Conservation (phyloP, 805 yeast species). For the Pachysolen tannophilus region DNA sequence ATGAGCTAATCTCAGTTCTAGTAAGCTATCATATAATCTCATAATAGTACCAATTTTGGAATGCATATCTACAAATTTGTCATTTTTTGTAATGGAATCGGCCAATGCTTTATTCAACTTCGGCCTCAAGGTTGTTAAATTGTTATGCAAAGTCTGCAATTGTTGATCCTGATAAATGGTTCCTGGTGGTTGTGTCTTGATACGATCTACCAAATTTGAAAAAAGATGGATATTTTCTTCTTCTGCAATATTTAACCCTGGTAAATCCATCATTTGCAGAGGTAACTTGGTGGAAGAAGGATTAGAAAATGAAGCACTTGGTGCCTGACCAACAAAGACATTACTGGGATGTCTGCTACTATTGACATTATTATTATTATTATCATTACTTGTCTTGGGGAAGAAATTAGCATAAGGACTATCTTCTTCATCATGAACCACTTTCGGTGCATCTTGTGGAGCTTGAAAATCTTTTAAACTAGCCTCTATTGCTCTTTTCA, state of each 20-base stretch:
- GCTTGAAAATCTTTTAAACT: constrained; percentile 67
- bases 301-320: constrained; percentile 8
- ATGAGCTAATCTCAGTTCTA: constrained; percentile 47
- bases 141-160: constrained; percentile 49
- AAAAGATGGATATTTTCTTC: constrained; percentile 65
- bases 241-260: constrained; percentile 44
- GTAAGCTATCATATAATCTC: constrained; percentile 65
- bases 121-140: constrained; percentile 57
- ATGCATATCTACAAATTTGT: constrained; percentile 62
- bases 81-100: constrained; percentile 53
- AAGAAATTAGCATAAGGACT: constrained; percentile 7
- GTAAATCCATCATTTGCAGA: constrained; percentile 3
- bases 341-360: constrained; percentile 8
- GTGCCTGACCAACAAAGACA: too few relatives aligned
- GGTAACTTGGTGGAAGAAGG: constrained; percentile 9
- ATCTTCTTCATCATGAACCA: constrained; percentile 1
- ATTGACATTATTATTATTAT: constrained; percentile 9
- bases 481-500: constrained; percentile 92
- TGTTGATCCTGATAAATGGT: constrained; percentile 35
- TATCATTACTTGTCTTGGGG: background rate
- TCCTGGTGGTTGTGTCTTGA: constrained; percentile 25
- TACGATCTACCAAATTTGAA: constrained; percentile 45
- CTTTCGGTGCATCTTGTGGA: constrained; percentile 20
- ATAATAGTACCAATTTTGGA: constrained; percentile 70
- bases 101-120: constrained; percentile 55